phyloP scores from a whole-genome alignment of 148 eudicot genomes.

The Vaccinium myrtillus region DNA sequence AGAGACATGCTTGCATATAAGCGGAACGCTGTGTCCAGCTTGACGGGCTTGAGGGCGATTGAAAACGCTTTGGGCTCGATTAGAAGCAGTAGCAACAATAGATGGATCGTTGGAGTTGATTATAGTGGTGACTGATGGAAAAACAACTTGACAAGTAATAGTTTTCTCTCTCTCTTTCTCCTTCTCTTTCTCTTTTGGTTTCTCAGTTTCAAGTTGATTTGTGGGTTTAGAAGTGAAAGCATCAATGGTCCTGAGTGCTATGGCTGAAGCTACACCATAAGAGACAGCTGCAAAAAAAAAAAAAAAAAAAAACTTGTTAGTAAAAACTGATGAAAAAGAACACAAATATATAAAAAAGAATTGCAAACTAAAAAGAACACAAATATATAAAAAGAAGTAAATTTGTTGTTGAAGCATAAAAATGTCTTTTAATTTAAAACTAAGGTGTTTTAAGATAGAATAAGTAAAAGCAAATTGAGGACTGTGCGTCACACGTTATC shows the following conservation, averaged over 20 bases:
- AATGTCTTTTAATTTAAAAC: too few relatives aligned
- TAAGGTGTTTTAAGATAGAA: not conserved
- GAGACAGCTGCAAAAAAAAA: not conserved
- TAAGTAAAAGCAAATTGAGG: too few relatives aligned
- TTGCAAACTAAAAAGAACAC: too few relatives aligned
- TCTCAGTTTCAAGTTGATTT: not conserved
- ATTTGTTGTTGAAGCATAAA: too few relatives aligned
- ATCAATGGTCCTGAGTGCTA: conserved; percentile 1
- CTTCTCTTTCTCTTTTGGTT: too few relatives aligned
- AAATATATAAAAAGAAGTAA: not conserved
- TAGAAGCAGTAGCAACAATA: too few relatives aligned
- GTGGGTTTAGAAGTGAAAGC: not conserved
- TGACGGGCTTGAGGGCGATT: not conserved
- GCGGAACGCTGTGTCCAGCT: not conserved
- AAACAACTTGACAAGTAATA: not conserved
- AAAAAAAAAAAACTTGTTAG: too few relatives aligned
- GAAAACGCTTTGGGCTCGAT: not conserved
- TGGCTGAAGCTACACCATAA: not conserved
- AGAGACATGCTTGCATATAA: not conserved
- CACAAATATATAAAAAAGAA: too few relatives aligned
- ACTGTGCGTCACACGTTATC: too few relatives aligned
- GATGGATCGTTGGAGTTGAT: not conserved
- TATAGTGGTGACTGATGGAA: not conserved
- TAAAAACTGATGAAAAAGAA: too few relatives aligned
- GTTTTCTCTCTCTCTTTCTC: too few relatives aligned